These are phyloP conservation scores for Stachybotrys echinatus DNA, from an alignment of 2,329 filamentous ascomycete species.

Conservation along the genomic window DNA sequence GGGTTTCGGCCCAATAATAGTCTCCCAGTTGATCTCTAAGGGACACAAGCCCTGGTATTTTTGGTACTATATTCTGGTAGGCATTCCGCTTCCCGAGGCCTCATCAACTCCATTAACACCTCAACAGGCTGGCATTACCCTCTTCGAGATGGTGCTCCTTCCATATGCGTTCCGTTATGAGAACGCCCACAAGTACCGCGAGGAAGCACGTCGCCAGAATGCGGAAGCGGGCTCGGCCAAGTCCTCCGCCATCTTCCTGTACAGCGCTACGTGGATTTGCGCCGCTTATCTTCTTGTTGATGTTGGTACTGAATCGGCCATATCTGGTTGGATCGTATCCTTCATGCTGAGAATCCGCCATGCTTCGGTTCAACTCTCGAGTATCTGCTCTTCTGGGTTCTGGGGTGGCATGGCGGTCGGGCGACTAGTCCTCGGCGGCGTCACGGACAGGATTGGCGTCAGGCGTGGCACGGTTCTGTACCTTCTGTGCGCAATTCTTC, in stretches of 20 bases:
- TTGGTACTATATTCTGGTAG: not conserved
- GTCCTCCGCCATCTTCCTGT: constrained; percentile 19
- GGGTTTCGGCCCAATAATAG: not conserved
- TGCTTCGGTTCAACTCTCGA: constrained; percentile 26
- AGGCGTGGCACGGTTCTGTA: not conserved
- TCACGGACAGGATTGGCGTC: constrained; percentile 22
- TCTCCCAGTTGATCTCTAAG: not conserved
- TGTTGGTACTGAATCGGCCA: constrained; percentile 36
- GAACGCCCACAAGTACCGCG: not conserved
- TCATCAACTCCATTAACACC: not conserved
- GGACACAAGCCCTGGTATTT: not conserved
- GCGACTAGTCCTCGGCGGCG: constrained; percentile 22
- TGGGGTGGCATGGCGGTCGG: constrained; percentile 39
- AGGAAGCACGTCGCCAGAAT: not conserved
- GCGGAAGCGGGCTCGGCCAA: not conserved
- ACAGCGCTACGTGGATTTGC: constrained; percentile 32
- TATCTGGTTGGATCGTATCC: constrained; percentile 40
- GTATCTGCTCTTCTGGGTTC: constrained; percentile 35
- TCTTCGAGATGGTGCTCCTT: not conserved
- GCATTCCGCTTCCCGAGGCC: not conserved
- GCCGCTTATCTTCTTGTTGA: constrained; percentile 37
- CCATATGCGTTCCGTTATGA: not conserved
- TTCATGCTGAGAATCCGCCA: constrained; percentile 36
- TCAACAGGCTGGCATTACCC: not conserved
- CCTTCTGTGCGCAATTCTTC: not conserved